Percentiles rank a stretch among this genome's conserved stretches.
These are phyloP conservation scores for Cymbidium sinense DNA, from an alignment of 106 monocot genomes.

Conservation along the genomic window DNA sequence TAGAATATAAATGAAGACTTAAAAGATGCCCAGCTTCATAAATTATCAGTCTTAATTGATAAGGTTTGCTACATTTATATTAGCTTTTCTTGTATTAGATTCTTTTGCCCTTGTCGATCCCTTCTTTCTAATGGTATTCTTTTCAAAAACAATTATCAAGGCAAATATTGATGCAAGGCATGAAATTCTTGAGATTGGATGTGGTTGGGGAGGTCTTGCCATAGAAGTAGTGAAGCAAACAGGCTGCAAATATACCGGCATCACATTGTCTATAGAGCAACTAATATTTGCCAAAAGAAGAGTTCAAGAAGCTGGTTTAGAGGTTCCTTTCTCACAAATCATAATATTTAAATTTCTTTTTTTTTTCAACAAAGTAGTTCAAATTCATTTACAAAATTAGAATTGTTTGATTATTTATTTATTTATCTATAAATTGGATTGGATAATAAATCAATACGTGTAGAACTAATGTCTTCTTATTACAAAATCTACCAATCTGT, in stretches of 20 bases:
- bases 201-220: constrained; percentile 82
- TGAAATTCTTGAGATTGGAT: constrained; percentile 92
- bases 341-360: neutral
- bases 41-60: constrained; percentile 62
- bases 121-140: neutral
- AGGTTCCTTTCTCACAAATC: constrained; percentile 32
- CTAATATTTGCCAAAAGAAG: constrained; percentile 53
- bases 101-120: neutral
- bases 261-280: constrained; percentile 87
- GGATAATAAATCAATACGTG: neutral
- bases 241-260: constrained; percentile 93
- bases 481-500: neutral
- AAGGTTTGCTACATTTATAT: constrained; percentile 38
- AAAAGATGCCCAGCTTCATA: constrained; percentile 68
- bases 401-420: neutral
- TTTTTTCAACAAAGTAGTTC: neutral
- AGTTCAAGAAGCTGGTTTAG: constrained; percentile 72
- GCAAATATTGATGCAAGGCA: constrained; percentile 61
- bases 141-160: constrained; percentile 26
- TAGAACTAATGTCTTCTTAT: neutral
- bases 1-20: constrained; percentile 76
- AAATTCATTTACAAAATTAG: neutral
- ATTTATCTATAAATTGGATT: neutral
- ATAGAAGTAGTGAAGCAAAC: constrained; percentile 71
- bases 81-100: neutral